These are phyloP conservation scores for Apium graveolens DNA, from an alignment of 129 eudicot genomes.

Conservation along the genomic window DNA sequence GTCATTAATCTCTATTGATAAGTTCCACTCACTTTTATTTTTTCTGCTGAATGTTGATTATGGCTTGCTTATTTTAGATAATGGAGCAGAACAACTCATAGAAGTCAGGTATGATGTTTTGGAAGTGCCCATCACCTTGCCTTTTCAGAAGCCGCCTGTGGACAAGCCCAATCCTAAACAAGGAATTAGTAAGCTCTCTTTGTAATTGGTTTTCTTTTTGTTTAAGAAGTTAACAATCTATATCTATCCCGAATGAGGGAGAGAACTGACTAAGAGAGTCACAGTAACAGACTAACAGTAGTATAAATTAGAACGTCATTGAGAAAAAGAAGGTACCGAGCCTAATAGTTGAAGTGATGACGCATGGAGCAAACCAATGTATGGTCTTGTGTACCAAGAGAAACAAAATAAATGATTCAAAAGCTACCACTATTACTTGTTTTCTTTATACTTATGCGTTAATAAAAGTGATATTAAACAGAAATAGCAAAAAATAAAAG, in stretches of 20 bases:
- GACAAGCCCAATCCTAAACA: constrained; percentile 98
- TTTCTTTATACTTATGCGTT: neutral
- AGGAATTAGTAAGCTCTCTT: constrained; percentile 65
- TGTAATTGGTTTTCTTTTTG: neutral
- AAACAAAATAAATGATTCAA: neutral
- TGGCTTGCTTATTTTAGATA: constrained; percentile 38
- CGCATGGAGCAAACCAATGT: neutral
- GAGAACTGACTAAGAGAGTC: neutral
- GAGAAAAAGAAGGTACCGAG: neutral
- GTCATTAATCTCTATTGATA: neutral
- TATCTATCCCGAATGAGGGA: constrained; percentile 3
- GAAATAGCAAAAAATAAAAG: neutral
- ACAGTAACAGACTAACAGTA: too few species aligned
- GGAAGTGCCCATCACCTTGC: constrained; percentile 79
- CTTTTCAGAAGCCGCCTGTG: constrained; percentile 83
- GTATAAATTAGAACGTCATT: neutral
- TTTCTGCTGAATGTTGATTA: neutral
- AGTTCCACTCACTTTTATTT: neutral
- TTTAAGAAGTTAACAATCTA: neutral
- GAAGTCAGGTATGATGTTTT: constrained; percentile 71
- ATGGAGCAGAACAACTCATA: constrained; percentile 46
- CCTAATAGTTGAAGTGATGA: neutral
- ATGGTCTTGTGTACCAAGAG: neutral
- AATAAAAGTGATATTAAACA: neutral
- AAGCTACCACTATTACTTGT: neutral